Conservation (phyloP, 23 red algal genomes). For the Agarophyton chilense region DNA sequence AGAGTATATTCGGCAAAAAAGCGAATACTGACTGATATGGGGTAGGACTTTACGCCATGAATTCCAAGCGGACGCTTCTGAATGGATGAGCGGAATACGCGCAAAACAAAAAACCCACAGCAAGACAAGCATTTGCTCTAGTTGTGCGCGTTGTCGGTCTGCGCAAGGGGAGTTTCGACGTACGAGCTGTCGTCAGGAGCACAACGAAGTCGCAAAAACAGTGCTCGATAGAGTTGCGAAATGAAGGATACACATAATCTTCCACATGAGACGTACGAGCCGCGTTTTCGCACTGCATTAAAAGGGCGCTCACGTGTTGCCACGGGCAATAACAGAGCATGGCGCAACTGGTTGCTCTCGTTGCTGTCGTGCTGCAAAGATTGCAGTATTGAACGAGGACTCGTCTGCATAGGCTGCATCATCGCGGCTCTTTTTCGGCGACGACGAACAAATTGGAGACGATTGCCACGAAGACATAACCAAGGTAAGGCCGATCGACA, state of each 20-base stretch:
- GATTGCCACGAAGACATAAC: too few relatives aligned
- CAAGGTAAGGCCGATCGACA: too few relatives aligned
- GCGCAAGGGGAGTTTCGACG: neutral
- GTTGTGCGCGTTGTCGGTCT: neutral
- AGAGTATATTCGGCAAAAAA: neutral
- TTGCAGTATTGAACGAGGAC: neutral
- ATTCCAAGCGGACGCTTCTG: neutral
- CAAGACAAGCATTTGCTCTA: neutral
- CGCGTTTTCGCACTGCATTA: neutral
- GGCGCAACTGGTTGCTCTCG: neutral
- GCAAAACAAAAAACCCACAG: neutral
- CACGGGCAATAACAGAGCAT: neutral
- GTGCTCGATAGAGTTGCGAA: neutral
- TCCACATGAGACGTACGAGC: neutral
- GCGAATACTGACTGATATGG: neutral
- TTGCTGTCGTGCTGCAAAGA: neutral
- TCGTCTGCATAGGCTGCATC: constrained; percentile 11
- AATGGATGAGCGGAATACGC: neutral
- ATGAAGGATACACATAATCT: neutral
- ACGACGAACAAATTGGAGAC: neutral
- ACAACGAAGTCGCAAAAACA: neutral
- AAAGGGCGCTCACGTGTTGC: neutral
- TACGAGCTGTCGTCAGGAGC: neutral
- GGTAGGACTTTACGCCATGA: neutral
- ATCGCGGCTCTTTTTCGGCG: neutral